These are phyloP conservation scores for Nothophytophthora sp. DNA, from an alignment of 352 stramenopile species.

Conservation along the genomic window DNA sequence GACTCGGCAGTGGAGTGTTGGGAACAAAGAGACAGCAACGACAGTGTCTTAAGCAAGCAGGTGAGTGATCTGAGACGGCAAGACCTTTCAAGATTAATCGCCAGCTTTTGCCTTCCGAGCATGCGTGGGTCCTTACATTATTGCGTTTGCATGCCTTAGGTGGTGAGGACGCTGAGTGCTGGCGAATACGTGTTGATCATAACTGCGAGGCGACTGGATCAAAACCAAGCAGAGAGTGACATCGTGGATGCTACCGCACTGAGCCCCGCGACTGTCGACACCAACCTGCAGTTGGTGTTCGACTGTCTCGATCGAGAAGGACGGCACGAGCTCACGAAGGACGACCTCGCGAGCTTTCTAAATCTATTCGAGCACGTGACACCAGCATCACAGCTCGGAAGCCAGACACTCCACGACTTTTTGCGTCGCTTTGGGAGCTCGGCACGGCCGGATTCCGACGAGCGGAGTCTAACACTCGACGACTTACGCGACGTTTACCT, in stretches of 20 bases:
- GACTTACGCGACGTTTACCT: slow-evolving; percentile 47
- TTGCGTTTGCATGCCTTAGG: slow-evolving; percentile 7
- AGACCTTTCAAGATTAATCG: too few relatives aligned
- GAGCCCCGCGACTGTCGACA: slow-evolving; percentile 12
- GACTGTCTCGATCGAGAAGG: slow-evolving; percentile 45
- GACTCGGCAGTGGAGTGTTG: not conserved
- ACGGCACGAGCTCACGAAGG: slow-evolving; percentile 23
- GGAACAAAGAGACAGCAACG: not conserved
- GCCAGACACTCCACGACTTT: slow-evolving; percentile 13
- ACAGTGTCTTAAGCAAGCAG: slow-evolving; percentile 11
- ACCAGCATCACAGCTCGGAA: slow-evolving; percentile 10
- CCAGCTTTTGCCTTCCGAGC: not conserved
- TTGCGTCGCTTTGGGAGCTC: slow-evolving; percentile 21
- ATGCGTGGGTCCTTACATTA: not conserved
- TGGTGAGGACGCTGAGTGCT: slow-evolving; percentile 28
- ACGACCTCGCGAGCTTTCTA: slow-evolving; percentile 33
- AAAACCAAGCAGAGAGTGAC: slow-evolving; percentile 2
- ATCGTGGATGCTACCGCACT: slow-evolving; percentile 1
- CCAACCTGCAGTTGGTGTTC: slow-evolving; percentile 46
- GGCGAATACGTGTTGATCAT: slow-evolving; percentile 49
- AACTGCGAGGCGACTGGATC: slow-evolving; percentile 6
- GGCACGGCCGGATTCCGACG: slow-evolving; percentile 1
- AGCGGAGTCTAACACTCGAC: slow-evolving; percentile 28
- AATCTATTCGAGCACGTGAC: slow-evolving; percentile 17
- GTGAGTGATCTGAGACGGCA: too few relatives aligned